phyloP scores from a whole-genome alignment of 139 green algal species.

The Nannochloris sp. region DNA sequence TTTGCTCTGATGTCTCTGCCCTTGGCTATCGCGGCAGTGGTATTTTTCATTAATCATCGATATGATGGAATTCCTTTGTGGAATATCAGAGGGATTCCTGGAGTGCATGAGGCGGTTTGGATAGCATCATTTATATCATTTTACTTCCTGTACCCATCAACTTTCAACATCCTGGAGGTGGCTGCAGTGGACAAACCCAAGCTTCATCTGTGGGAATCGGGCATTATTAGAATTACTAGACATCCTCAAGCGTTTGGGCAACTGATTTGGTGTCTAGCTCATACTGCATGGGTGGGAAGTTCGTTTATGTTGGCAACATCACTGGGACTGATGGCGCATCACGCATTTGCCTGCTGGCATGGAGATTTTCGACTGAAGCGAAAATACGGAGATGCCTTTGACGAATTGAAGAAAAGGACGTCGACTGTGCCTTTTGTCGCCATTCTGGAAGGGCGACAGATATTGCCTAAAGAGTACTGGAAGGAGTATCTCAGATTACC shows the following conservation, averaged over 20 bases:
- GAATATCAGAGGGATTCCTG: conserved; percentile 65
- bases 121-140: conserved; percentile 89
- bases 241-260: conserved; percentile 70
- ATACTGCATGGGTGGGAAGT: conserved; percentile 87
- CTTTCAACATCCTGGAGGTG: conserved; percentile 96
- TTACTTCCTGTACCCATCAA: conserved; percentile 99
- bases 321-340: conserved; percentile 79
- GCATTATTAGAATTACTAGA: conserved; percentile 87
- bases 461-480: conserved; percentile 86
- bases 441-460: conserved; percentile 80
- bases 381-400: conserved; percentile 83
- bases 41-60: conserved; percentile 98
- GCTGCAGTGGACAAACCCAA: conserved; percentile 92
- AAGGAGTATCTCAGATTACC: conserved; percentile 85
- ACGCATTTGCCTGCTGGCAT: conserved; percentile 92
- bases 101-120: conserved; percentile 81
- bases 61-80: conserved; percentile 75
- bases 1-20: conserved; percentile 82
- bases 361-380: conserved; percentile 73
- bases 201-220: conserved; percentile 97
- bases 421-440: conserved; percentile 81
- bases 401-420: conserved; percentile 74
- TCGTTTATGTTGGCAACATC: conserved; percentile 83
- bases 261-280: conserved; percentile 79
- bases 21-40: conserved; percentile 75